Percentiles rank a stretch among this genome's conserved stretches.
Evolutionary conservation across 2,329 filamentous ascomycete genomes (phyloP).

Genomic region (Penicillium sp.): DNA sequence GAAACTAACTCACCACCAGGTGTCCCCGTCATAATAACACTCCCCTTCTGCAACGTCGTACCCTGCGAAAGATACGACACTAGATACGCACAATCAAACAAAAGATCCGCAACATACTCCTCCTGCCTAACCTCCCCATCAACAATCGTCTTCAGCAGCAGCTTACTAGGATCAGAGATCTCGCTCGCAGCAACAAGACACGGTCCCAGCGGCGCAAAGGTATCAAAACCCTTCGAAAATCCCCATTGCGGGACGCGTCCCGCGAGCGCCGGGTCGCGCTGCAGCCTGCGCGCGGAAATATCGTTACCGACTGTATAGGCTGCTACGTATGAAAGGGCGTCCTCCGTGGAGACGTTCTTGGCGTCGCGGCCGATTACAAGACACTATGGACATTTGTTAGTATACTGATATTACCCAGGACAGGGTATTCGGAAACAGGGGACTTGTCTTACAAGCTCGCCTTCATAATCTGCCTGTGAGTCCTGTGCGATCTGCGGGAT

Average conservation of each 20-base stretch:
- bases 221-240: constrained; percentile 58
- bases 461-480: constrained; percentile 66
- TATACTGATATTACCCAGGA: constrained; percentile 7
- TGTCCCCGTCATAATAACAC: constrained; percentile 52
- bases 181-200: constrained; percentile 45
- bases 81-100: constrained; percentile 44
- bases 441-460: constrained; percentile 57
- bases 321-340: constrained; percentile 51
- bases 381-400: constrained; percentile 19
- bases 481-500: constrained; percentile 63
- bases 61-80: constrained; percentile 34
- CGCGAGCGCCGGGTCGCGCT: constrained; percentile 49
- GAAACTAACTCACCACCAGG: constrained; percentile 35
- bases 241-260: constrained; percentile 57
- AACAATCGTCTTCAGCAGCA: constrained; percentile 48
- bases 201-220: constrained; percentile 54
- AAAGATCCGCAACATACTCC: constrained; percentile 40
- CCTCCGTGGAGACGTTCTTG: constrained; percentile 47
- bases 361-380: constrained; percentile 54
- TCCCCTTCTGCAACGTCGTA: constrained; percentile 47
- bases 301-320: constrained; percentile 58
- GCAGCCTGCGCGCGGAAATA: constrained; percentile 52
- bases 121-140: constrained; percentile 51
- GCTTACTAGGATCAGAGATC: constrained; percentile 43
- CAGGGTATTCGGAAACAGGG: constrained; percentile 31